Conservation (phyloP, 257 asterid species). For the Solanum bulbocastanum region DNA sequence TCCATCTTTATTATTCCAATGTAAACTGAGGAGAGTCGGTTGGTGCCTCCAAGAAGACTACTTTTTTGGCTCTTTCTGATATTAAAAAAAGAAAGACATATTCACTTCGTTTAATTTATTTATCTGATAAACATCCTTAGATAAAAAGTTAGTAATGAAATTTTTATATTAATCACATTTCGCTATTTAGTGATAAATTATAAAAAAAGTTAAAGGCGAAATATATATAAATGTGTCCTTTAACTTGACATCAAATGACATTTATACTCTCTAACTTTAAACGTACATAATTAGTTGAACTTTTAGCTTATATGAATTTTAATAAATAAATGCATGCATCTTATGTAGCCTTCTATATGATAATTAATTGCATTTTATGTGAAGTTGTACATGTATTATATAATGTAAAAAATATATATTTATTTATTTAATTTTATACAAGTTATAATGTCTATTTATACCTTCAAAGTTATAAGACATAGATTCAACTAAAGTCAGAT, state of each 20-base stretch:
- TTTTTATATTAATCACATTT: background rate
- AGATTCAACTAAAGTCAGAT: background rate
- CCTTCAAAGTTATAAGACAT: fast-evolving
- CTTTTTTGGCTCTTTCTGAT: conserved; percentile 14
- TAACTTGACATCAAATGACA: background rate
- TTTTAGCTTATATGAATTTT: no score
- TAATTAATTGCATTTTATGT: no score
- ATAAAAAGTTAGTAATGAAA: no score
- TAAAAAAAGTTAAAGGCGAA: no score
- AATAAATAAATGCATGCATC: no score
- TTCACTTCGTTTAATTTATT: background rate
- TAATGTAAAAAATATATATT: fast-evolving
- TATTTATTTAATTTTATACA: background rate
- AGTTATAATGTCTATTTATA: fast-evolving
- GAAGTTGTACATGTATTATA: background rate
- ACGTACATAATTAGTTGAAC: no score
- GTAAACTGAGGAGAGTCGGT: conserved; percentile 3
- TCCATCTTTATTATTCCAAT: background rate
- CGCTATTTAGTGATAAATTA: background rate
- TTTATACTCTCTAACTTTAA: background rate
- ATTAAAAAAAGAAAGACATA: background rate
- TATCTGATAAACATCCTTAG: no score
- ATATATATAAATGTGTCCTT: no score
- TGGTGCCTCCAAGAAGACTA: conserved; percentile 5
- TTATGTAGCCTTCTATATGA: no score